Evolutionary conservation across 345 rosid species (phyloP).

Genomic region (Turritis glabra): DNA sequence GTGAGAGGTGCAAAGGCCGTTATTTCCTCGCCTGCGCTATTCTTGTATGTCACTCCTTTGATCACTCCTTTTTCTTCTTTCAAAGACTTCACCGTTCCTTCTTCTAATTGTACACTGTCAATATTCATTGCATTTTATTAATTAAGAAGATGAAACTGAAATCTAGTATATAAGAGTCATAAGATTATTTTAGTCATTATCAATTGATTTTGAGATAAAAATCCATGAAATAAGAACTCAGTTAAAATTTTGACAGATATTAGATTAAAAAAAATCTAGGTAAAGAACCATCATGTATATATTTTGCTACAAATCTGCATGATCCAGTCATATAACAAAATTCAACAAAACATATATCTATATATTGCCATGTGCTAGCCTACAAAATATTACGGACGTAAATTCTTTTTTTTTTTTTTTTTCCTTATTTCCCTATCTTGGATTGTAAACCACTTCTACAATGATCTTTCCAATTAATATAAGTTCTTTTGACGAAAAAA

Average conservation of each 20-base stretch:
- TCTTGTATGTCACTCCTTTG: slow-evolving; percentile 70
- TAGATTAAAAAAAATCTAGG: no score
- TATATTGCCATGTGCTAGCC: neutral
- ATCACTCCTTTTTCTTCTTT: slow-evolving; percentile 58
- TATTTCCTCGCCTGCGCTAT: slow-evolving; percentile 43
- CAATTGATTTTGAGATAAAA: no score
- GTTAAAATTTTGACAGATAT: no score
- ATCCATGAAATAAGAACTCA: no score
- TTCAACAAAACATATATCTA: neutral
- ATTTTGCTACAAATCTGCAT: no score
- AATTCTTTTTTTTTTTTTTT: no score
- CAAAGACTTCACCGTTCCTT: slow-evolving; percentile 67
- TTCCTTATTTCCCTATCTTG: no score
- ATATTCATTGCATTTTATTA: neutral
- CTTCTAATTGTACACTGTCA: slow-evolving; percentile 34
- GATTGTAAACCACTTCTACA: no score
- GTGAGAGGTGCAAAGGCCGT: slow-evolving; percentile 63
- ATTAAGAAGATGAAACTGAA: neutral
- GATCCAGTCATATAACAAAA: no score
- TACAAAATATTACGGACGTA: neutral
- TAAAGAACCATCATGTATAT: no score
- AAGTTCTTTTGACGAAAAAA: no score
- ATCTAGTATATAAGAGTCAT: neutral
- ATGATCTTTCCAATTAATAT: no score
- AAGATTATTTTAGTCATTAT: neutral